These are phyloP conservation scores for Lodderomyces orthopsilosis DNA, from an alignment of 1,139 yeast species.

Conservation along the genomic window DNA sequence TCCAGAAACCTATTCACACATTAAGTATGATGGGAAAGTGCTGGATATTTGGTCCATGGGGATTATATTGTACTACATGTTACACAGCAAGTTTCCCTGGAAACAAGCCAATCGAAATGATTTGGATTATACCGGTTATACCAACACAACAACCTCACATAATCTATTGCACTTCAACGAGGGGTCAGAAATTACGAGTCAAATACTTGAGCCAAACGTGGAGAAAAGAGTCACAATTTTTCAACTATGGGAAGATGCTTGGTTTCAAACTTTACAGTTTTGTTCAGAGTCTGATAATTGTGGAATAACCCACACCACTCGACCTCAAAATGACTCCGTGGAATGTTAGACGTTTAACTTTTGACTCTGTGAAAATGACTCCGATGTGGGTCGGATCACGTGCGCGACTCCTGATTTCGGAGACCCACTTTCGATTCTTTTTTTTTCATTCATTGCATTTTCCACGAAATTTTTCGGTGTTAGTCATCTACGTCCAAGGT, in stretches of 20 bases:
- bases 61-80: conserved; percentile 35
- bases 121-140: conserved; percentile 14
- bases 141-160: neutral
- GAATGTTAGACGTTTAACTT: neutral
- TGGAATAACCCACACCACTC: conserved; percentile 15
- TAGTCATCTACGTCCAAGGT: neutral
- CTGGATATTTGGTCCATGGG: conserved; percentile 54
- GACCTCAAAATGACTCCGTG: neutral
- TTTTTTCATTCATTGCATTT: neutral
- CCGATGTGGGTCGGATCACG: conserved; percentile 1
- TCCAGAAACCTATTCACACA: conserved; percentile 41
- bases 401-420: neutral
- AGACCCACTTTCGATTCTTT: neutral
- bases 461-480: too few species aligned
- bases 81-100: conserved; percentile 35
- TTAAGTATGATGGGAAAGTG: conserved; percentile 39
- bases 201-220: conserved; percentile 19
- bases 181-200: conserved; percentile 15
- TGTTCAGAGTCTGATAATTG: conserved; percentile 15
- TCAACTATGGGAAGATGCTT: conserved; percentile 14
- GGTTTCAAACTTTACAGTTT: conserved; percentile 16
- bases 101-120: conserved; percentile 27
- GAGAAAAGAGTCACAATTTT: conserved; percentile 15
- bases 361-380: conserved; percentile 1
- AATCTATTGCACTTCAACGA: conserved; percentile 8